Percentiles rank a stretch among this genome's conserved stretches.
These are phyloP conservation scores for Periconia digitata DNA, from an alignment of 2,329 filamentous ascomycete species.

Conservation along the genomic window DNA sequence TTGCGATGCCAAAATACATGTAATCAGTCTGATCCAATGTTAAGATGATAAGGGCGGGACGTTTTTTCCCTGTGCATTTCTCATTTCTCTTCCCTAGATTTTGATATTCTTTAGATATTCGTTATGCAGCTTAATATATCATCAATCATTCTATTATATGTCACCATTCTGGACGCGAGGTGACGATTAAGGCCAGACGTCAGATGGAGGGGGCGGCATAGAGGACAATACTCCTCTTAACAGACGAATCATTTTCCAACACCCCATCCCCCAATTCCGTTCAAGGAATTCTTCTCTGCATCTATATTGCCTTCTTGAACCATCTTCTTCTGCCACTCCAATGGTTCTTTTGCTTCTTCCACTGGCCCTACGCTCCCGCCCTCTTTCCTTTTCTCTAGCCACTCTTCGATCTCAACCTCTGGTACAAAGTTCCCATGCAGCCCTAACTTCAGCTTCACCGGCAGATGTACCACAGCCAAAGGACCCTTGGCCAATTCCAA, in stretches of 20 bases:
- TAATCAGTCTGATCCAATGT: too few relatives aligned
- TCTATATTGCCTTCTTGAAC: slow-evolving; percentile 13
- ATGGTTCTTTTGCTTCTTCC: slow-evolving; percentile 19
- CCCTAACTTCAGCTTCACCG: slow-evolving; percentile 36
- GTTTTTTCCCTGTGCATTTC: too few relatives aligned
- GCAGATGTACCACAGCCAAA: slow-evolving; percentile 45
- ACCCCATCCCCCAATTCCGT: slow-evolving; percentile 6
- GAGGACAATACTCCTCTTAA: too few relatives aligned
- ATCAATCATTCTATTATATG: too few relatives aligned
- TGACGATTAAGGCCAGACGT: too few relatives aligned
- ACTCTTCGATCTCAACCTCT: slow-evolving; percentile 31
- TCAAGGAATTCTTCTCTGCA: slow-evolving; percentile 1
- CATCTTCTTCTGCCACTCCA: slow-evolving; percentile 35
- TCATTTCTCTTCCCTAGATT: too few relatives aligned
- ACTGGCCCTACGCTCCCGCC: slow-evolving; percentile 29
- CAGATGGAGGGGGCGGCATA: too few relatives aligned
- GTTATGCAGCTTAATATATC: too few relatives aligned
- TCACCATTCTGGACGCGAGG: too few relatives aligned
- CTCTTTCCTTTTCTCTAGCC: slow-evolving; percentile 30
- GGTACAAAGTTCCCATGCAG: slow-evolving; percentile 39
- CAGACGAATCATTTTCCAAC: slow-evolving; percentile 13
- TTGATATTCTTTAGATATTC: too few relatives aligned
- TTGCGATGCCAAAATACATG: too few relatives aligned
- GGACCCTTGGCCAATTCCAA: slow-evolving; percentile 41
- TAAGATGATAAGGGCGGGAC: too few relatives aligned